phyloP scores from a whole-genome alignment of 2,329 filamentous ascomycete genomes.

The Monilinia fructicola region DNA sequence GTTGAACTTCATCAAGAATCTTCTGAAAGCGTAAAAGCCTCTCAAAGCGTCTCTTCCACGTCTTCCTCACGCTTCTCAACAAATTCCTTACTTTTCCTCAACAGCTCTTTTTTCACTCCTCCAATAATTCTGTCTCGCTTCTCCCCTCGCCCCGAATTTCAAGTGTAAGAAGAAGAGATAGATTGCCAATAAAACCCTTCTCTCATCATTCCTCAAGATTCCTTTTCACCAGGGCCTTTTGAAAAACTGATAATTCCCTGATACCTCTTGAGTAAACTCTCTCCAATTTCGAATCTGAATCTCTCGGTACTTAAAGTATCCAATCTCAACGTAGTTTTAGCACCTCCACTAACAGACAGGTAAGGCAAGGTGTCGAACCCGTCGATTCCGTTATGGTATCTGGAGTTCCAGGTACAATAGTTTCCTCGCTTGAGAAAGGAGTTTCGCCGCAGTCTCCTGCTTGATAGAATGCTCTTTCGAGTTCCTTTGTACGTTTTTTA shows the following conservation, averaged over 20 bases:
- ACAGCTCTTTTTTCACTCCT: slow-evolving; percentile 8
- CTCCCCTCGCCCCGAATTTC: background rate
- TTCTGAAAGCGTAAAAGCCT: too few relatives aligned
- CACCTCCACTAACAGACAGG: background rate
- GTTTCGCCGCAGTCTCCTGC: slow-evolving; percentile 11
- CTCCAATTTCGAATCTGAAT: slow-evolving; percentile 3
- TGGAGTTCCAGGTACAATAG: slow-evolving; percentile 10
- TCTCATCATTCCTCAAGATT: background rate
- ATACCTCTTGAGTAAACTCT: slow-evolving; percentile 1
- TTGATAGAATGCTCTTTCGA: background rate
- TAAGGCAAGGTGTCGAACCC: background rate
- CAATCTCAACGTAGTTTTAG: background rate
- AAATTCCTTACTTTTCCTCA: slow-evolving; percentile 15
- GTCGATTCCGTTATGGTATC: background rate
- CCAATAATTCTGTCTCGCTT: slow-evolving; percentile 6
- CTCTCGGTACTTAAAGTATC: background rate
- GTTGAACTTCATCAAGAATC: too few relatives aligned
- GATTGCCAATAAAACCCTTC: slow-evolving; percentile 19
- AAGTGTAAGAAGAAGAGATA: slow-evolving; percentile 14
- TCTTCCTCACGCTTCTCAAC: background rate
- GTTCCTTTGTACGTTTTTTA: background rate
- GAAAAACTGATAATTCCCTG: slow-evolving; percentile 1
- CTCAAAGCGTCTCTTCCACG: background rate
- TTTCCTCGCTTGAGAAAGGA: slow-evolving; percentile 17
- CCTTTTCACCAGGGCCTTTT: background rate